Evolutionary conservation across 352 stramenopile genomes (phyloP).

Genomic region (Globisporangium paddicum): DNA sequence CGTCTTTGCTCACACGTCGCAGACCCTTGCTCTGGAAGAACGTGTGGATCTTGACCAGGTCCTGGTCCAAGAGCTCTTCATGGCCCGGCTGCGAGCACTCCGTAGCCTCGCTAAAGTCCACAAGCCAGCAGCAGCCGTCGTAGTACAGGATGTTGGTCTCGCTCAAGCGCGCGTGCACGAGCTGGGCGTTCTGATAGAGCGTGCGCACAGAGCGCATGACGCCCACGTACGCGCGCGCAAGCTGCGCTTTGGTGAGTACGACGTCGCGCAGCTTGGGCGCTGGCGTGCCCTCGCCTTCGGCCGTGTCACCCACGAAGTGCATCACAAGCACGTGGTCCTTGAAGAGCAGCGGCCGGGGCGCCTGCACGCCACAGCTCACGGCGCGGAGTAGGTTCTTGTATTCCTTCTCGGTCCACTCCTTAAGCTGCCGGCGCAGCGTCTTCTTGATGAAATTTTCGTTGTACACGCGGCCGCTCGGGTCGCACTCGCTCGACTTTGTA

Average conservation of each 20-base stretch:
- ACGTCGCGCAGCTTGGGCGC: constrained; percentile 46
- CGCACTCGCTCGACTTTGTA: constrained; percentile 38
- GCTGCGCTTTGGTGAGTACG: constrained; percentile 30
- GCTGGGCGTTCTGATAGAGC: constrained; percentile 49
- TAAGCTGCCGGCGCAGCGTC: constrained; percentile 51
- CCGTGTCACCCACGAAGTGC: constrained; percentile 36
- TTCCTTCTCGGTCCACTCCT: constrained; percentile 46
- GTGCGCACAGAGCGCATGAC: constrained; percentile 32
- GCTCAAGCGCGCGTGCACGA: constrained; percentile 45
- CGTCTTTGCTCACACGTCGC: constrained; percentile 23
- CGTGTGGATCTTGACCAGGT: constrained; percentile 54
- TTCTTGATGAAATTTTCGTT: constrained; percentile 55
- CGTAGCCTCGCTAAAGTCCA: constrained; percentile 83
- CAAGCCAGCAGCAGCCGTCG: constrained; percentile 65
- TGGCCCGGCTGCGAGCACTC: constrained; percentile 56
- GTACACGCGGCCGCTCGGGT: constrained; percentile 43
- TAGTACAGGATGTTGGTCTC: constrained; percentile 75
- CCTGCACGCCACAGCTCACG: constrained; percentile 21
- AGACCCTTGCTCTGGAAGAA: constrained; percentile 64
- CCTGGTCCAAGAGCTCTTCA: constrained; percentile 42
- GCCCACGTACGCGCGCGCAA: constrained; percentile 33
- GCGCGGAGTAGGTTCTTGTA: constrained; percentile 40
- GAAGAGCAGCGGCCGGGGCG: constrained; percentile 33
- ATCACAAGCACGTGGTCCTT: constrained; percentile 53
- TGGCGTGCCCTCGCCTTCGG: constrained; percentile 13